Evolutionary conservation across 331 rosid species (phyloP).

Genomic region (Cydonia oblonga): DNA sequence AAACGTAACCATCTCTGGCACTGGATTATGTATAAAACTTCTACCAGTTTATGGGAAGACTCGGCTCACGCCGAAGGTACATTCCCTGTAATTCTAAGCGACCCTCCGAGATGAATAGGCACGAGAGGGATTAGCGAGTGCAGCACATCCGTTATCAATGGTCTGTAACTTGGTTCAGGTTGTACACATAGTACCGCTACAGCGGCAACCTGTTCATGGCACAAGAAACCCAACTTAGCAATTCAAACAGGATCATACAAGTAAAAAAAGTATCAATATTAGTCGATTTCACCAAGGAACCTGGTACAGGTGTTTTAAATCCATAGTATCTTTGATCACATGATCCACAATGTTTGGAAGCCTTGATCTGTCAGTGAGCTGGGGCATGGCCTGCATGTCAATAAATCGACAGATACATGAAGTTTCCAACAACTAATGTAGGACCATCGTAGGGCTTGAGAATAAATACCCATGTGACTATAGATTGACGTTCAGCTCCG

Average conservation of each 20-base stretch:
- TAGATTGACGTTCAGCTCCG: slow-evolving; percentile 47
- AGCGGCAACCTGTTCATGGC: slow-evolving; percentile 72
- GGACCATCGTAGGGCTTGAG: slow-evolving; percentile 3
- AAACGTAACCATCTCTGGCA: neutral
- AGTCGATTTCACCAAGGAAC: slow-evolving; percentile 23
- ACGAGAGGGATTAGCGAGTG: slow-evolving; percentile 92
- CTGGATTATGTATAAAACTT: neutral
- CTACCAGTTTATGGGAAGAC: slow-evolving; percentile 12
- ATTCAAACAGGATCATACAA: neutral
- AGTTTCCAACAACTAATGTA: slow-evolving; percentile 14
- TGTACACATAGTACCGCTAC: slow-evolving; percentile 91
- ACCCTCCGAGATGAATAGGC: slow-evolving; percentile 73
- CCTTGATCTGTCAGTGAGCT: slow-evolving; percentile 72
- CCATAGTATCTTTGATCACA: slow-evolving; percentile 70
- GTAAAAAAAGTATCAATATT: neutral
- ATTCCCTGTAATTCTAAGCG: slow-evolving; percentile 54
- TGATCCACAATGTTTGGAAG: slow-evolving; percentile 73
- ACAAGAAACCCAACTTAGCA: slow-evolving; percentile 1
- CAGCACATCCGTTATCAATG: slow-evolving; percentile 71
- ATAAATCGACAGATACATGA: slow-evolving; percentile 9
- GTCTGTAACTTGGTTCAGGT: slow-evolving; percentile 84
- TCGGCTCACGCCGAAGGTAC: slow-evolving; percentile 1
- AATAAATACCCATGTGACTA: slow-evolving; percentile 65
- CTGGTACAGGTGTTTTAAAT: slow-evolving; percentile 88
- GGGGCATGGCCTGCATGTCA: slow-evolving; percentile 85